Percentiles rank a stretch among this genome's conserved stretches.
phyloP scores from a whole-genome alignment of 2,329 filamentous ascomycete genomes.

The Chaetomiaceae sp. region DNA sequence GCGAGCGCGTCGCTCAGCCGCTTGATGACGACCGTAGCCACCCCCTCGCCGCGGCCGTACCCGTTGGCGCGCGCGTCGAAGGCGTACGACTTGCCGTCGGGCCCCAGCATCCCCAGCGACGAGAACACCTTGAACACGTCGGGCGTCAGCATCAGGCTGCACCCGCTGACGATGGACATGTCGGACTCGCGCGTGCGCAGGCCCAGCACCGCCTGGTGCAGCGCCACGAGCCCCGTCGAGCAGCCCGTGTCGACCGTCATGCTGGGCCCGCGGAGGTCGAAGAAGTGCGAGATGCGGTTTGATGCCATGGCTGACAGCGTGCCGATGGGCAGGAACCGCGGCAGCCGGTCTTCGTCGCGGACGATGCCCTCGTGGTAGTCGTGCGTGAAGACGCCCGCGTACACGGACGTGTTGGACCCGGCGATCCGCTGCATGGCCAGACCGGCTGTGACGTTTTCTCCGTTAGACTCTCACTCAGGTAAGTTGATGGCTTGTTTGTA shows the following conservation, averaged over 20 bases:
- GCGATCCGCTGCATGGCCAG: neutral
- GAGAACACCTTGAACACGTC: neutral
- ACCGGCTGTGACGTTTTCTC: no score
- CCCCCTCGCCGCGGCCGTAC: neutral
- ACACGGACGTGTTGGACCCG: neutral
- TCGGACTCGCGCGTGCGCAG: neutral
- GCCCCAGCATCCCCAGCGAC: neutral
- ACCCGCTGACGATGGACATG: no score
- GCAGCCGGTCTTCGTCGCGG: neutral
- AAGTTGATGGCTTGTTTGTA: no score
- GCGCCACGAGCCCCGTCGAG: neutral
- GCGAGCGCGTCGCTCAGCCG: neutral
- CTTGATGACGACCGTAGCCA: neutral
- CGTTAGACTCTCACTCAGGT: no score
- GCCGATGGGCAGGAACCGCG: no score
- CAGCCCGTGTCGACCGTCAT: neutral
- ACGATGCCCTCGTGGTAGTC: neutral
- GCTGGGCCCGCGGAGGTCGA: neutral
- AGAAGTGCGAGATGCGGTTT: constrained; percentile 1
- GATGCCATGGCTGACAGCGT: neutral
- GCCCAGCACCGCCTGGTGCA: neutral
- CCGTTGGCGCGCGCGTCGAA: neutral
- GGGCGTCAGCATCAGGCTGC: no score
- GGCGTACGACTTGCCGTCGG: neutral
- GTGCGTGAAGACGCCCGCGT: neutral